Evolutionary conservation across 306 rosid species (phyloP), one percentile per base, ranked within the genome.

Genomic region (Quercus glauca): DNA sequence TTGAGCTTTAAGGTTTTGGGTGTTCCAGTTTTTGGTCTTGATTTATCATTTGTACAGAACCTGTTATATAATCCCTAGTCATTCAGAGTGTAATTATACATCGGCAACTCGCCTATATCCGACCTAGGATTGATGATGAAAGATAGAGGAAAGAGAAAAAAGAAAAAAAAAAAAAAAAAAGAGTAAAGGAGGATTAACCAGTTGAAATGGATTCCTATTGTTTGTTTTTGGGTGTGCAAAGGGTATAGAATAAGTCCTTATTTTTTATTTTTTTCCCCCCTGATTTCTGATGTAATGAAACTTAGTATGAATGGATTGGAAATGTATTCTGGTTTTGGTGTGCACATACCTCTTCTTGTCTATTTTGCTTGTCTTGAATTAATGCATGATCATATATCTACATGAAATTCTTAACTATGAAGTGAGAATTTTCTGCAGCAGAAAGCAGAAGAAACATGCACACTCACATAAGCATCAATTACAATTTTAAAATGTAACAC

Each of bases 301-400:
- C 94, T 65, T 87, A 82, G 77, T 85, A 87, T 89, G 85, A 80
- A 91, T 86, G 83, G 92, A 89, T 92, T 92, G 94, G 81, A 83
- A 90, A 74, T 91, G 85, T 87, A 85, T 88, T 89, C 88, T 91
- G 90, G 91, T 83, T 91, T 96, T 91, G 90, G 98, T 86, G 93
- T 96, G 94, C 91, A 87, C 80, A 79, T 77, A 52, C 52, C 81
- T 85, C 85, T 59, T 81, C 64, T 73, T 65, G 56, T 83, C 76
- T 85, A 15, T 64, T 73, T 82, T 78, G 29, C 73, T 75, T 41
- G 28, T 59, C 82, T 77, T 73, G 56, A 68, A 72, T 35, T 59
- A 69, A 76, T 73, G 73, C 64, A 31, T 35, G 35, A 72, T 26
- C 49, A 76, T 28, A 13, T 67, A 35, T 35, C 21, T 75, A 60